Evolutionary conservation across 2,329 filamentous ascomycete genomes (phyloP), one percentile per base, ranked within the genome.

Genomic region (Fusarium staphyleae): DNA sequence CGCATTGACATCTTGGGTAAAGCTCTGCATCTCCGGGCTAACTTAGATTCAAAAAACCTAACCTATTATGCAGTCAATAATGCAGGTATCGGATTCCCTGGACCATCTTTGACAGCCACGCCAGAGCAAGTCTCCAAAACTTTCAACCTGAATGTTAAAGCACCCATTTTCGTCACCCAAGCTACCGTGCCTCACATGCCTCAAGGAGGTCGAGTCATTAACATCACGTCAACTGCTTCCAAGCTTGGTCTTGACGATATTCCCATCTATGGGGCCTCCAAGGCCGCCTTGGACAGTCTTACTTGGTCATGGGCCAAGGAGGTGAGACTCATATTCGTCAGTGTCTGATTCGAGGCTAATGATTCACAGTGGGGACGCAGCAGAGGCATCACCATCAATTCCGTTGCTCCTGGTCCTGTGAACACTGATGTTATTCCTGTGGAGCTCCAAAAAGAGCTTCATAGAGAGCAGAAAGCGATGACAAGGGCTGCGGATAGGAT

Each of bases 351-450:
- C 19, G 19, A 22, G 19, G 24, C 46, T 43, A 9, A 44, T 15
- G 13, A 18, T 15, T 15, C 2, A 7, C 12, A 74, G 66, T 65
- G 75, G 12, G 75, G 75, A 1, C 57, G 63, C 0, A 70, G 66
- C 15, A 67, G 69, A 33, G 75, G 76, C 12, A 75, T 79, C 46
- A 79, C 76, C 0, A 70, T 79, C 32, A 79, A 79, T 42, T 72
- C 75, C 1, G 60, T 78, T 7, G 71, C 70, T 0, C 77, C 76
- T 0, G 77, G 77, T 0, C 72, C 74, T 0, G 71, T 74, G 0
- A 41, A 33, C 1, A 78, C 77, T 2, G 75, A 78, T 5, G 47
- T 65, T 1, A 55, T 58, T 42, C 62, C 63, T 0, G 32, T 51
- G 0, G 64, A 51, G 0, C 32, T 53, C 0, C 62, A 55, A 15